Conservation (phyloP, 768 basidiomycete species). For the Zangia roseola region DNA sequence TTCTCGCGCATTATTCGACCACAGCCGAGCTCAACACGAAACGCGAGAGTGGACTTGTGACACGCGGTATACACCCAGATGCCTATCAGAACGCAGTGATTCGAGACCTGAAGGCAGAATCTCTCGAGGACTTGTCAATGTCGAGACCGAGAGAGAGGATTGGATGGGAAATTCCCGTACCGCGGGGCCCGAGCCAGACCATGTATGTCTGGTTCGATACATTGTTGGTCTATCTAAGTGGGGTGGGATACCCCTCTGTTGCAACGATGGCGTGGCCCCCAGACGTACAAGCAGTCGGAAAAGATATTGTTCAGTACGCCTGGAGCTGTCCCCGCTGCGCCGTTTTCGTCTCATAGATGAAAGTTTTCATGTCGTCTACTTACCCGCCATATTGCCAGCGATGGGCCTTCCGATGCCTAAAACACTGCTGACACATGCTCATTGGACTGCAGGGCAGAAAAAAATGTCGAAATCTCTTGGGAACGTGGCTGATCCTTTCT, state of each 20-base stretch:
- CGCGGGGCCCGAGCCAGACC: constrained; percentile 73
- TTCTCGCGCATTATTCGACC: constrained; percentile 51
- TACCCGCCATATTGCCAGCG: constrained; percentile 81
- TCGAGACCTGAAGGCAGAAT: constrained; percentile 37
- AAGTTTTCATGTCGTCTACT: constrained; percentile 83
- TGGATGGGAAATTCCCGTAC: constrained; percentile 84
- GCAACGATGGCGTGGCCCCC: constrained; percentile 63
- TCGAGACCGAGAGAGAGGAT: constrained; percentile 76
- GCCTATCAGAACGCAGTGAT: constrained; percentile 56
- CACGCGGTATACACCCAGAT: constrained; percentile 51
- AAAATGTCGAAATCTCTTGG: constrained; percentile 92
- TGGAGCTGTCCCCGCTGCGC: background rate
- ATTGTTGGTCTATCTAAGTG: constrained; percentile 79
- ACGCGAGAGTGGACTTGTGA: constrained; percentile 6
- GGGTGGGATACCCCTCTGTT: constrained; percentile 54
- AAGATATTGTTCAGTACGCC: constrained; percentile 79
- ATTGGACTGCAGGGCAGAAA: constrained; percentile 81
- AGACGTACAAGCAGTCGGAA: constrained; percentile 85
- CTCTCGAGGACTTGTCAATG: constrained; percentile 75
- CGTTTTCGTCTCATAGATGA: background rate
- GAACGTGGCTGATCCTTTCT: constrained; percentile 82
- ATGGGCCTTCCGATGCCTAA: constrained; percentile 54
- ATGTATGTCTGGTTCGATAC: constrained; percentile 97
- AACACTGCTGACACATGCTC: constrained; percentile 63
- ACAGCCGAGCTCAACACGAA: constrained; percentile 19